These are phyloP conservation scores for Hypoxylon lienhwacheense DNA, from an alignment of 495 filamentous ascomycete species.

Conservation along the genomic window DNA sequence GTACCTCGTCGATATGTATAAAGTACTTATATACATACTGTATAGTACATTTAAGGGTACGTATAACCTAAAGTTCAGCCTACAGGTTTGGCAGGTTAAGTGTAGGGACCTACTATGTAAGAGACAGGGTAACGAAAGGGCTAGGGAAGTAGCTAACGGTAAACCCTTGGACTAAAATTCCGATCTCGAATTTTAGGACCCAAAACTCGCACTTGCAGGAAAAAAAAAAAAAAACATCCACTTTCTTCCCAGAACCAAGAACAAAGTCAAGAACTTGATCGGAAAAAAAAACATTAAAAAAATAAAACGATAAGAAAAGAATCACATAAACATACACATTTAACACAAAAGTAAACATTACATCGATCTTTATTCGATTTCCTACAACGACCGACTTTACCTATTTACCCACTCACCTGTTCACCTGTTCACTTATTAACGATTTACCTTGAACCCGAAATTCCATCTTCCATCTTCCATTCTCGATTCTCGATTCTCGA, in stretches of 20 bases:
- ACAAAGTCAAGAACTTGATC: neutral
- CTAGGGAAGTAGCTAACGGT: slow-evolving; percentile 5
- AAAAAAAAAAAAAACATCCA: slow-evolving; percentile 4
- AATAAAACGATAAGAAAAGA: neutral
- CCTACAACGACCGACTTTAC: neutral
- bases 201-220: slow-evolving; percentile 22
- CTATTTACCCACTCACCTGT: neutral
- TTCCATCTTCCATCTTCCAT: no score
- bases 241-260: neutral
- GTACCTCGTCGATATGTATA: no score
- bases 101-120: slow-evolving; percentile 8
- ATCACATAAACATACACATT: neutral
- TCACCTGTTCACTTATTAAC: neutral
- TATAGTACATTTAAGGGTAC: no score
- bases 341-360: neutral
- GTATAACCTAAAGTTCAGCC: neutral
- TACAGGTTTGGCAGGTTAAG: neutral
- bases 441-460: slow-evolving; percentile 5
- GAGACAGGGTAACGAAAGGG: neutral
- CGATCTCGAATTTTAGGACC: slow-evolving; percentile 14
- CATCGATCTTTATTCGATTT: no score
- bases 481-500: no score
- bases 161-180: slow-evolving; percentile 17
- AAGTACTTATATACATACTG: no score
- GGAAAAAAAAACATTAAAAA: neutral